A percentile compares a stretch with the other conserved stretches of the same genome.
phyloP scores from a whole-genome alignment of 2,329 filamentous ascomycete genomes.

The Phialophora chinensis region DNA sequence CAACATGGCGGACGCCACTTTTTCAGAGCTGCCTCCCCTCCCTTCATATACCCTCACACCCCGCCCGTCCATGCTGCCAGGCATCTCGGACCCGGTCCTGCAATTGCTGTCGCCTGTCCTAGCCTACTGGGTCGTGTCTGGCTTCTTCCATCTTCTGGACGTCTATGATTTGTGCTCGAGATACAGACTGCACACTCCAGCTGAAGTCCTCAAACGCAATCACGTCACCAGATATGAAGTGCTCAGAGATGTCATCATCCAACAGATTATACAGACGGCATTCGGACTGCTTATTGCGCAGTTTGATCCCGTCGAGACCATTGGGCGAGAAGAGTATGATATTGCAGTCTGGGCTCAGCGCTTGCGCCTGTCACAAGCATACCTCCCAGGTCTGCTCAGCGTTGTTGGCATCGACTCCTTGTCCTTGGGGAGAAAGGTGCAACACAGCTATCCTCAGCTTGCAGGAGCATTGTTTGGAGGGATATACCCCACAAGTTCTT shows the following conservation, averaged over 20 bases:
- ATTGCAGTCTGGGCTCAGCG: constrained; percentile 88
- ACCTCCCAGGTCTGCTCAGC: constrained; percentile 73
- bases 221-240: constrained; percentile 85
- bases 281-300: constrained; percentile 71
- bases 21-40: constrained; percentile 74
- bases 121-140: constrained; percentile 86
- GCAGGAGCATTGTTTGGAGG: constrained; percentile 80
- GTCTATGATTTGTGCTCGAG: constrained; percentile 82
- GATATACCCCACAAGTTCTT: constrained; percentile 74
- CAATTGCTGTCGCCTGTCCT: constrained; percentile 76
- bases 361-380: constrained; percentile 77
- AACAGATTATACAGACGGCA: constrained; percentile 85
- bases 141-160: constrained; percentile 88
- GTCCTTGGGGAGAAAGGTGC: constrained; percentile 76
- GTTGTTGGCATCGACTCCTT: constrained; percentile 77
- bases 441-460: constrained; percentile 72
- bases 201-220: constrained; percentile 85
- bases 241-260: constrained; percentile 85
- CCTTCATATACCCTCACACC: constrained; percentile 77
- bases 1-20: constrained; percentile 35
- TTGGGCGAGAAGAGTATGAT: constrained; percentile 82
- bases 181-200: constrained; percentile 93
- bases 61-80: constrained; percentile 73
- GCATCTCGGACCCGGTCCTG: constrained; percentile 80
- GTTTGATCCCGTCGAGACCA: constrained; percentile 74